These are phyloP conservation scores for Schwanniomyces yamadae DNA, from an alignment of 805 yeast genomes.

Conservation along the genomic window DNA sequence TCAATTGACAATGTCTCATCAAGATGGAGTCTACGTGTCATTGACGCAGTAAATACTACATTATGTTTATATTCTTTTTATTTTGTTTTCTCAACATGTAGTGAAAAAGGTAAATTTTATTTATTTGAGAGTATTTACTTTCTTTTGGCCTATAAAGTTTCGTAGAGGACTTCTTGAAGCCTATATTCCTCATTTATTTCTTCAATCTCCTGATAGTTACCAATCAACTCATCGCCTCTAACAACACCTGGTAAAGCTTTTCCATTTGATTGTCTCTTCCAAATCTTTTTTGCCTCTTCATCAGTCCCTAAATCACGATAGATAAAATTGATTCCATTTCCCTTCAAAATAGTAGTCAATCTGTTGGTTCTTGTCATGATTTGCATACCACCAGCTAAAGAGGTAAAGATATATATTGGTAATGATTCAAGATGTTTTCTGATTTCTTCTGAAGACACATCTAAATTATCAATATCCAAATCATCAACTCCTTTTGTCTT, in stretches of 20 bases:
- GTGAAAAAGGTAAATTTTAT: not conserved
- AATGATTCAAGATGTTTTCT: conserved; percentile 43
- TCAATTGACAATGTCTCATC: conserved; percentile 28
- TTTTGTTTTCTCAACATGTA: no score
- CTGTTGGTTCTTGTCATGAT: conserved; percentile 76
- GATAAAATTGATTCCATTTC: conserved; percentile 65
- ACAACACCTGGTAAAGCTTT: conserved; percentile 82
- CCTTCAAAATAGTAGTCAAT: conserved; percentile 68
- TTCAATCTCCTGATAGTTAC: conserved; percentile 82
- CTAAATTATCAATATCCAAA: conserved; percentile 24
- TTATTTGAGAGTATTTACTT: not conserved
- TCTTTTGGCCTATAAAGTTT: conserved; percentile 47
- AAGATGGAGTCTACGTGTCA: conserved; percentile 22
- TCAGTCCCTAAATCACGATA: conserved; percentile 85
- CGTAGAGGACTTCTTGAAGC: conserved; percentile 62
- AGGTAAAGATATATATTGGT: conserved; percentile 78
- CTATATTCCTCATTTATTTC: conserved; percentile 82
- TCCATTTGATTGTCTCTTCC: conserved; percentile 76
- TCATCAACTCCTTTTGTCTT: conserved; percentile 1
- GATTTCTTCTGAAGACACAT: conserved; percentile 41
- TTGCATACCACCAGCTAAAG: conserved; percentile 84
- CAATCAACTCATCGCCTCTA: conserved; percentile 76
- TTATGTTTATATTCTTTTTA: not conserved
- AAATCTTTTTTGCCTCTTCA: conserved; percentile 76
- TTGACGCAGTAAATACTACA: conserved; percentile 3